phyloP scores from a whole-genome alignment of 1,284 basidiomycete species.

The Malassezia cuniculi region DNA sequence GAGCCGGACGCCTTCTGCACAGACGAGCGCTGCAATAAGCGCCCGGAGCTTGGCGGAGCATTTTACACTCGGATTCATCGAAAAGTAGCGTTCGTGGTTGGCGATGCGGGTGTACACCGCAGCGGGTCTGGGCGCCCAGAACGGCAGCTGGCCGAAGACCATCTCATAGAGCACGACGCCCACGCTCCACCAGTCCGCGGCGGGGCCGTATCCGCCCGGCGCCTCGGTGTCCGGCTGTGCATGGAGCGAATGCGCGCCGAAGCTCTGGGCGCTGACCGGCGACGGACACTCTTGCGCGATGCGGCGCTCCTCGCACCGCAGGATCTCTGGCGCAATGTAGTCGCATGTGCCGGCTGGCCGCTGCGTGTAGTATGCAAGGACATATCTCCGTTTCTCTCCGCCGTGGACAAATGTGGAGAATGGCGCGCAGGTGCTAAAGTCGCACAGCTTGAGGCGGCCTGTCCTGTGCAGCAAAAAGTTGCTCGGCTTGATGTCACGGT shows the following conservation, averaged over 20 bases:
- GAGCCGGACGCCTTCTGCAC: constrained; percentile 17
- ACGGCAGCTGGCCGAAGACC: constrained; percentile 34
- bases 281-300: constrained; percentile 13
- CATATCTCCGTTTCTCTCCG: constrained; percentile 14
- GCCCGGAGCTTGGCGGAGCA: constrained; percentile 15
- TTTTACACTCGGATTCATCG: constrained; percentile 14
- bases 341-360: constrained; percentile 40
- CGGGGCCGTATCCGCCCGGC: constrained; percentile 37
- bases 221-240: constrained; percentile 9
- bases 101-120: constrained; percentile 39
- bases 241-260: too few relatives aligned
- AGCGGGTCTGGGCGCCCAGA: constrained; percentile 33
- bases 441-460: constrained; percentile 42
- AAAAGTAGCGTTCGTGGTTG: constrained; percentile 23
- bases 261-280: background rate
- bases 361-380: constrained; percentile 33
- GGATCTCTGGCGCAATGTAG: constrained; percentile 42
- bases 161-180: constrained; percentile 43
- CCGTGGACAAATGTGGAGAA: constrained; percentile 22
- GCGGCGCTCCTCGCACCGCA: constrained; percentile 30
- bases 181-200: constrained; percentile 44
- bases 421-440: constrained; percentile 41
- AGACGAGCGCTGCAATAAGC: constrained; percentile 23
- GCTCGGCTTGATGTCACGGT: constrained; percentile 40
- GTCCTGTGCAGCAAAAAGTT: constrained; percentile 37